These are phyloP conservation scores for Arabidopsis hybrid DNA, from an alignment of 441 rosid species.

Conservation along the genomic window DNA sequence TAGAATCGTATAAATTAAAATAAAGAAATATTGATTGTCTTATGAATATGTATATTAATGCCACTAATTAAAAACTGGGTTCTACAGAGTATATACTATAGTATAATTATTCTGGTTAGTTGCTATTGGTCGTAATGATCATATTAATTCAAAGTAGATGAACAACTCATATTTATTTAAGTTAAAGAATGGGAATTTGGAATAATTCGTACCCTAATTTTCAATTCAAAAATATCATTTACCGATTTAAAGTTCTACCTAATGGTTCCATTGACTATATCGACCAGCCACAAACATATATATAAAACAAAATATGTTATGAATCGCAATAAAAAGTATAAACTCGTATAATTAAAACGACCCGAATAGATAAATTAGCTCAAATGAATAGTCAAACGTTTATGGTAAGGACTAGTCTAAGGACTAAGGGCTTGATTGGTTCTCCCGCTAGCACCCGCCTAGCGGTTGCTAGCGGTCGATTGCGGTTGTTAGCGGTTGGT, in stretches of 20 bases:
- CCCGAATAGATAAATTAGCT: not conserved
- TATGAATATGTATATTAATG: not conserved
- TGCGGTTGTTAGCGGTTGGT: too few species aligned
- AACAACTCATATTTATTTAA: slow-evolving; percentile 5
- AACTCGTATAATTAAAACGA: not conserved
- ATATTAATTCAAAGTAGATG: slow-evolving; percentile 30
- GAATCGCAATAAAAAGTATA: not conserved
- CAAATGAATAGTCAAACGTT: slow-evolving; percentile 20
- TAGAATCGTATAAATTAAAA: not conserved
- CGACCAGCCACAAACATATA: not conserved
- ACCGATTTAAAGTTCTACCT: slow-evolving; percentile 7
- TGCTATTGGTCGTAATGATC: slow-evolving; percentile 30
- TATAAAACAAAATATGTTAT: slow-evolving; percentile 1
- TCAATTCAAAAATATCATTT: not conserved
- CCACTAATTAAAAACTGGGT: not conserved
- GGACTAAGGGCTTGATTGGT: not conserved
- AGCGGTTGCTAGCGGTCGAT: too few species aligned
- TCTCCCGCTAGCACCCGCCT: too few species aligned
- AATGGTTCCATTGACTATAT: slow-evolving; percentile 27
- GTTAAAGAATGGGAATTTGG: slow-evolving; percentile 12
- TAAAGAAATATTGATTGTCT: not conserved
- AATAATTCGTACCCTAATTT: slow-evolving; percentile 24
- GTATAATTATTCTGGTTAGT: slow-evolving; percentile 11
- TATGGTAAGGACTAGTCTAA: not conserved
- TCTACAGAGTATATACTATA: not conserved